Conservation (phyloP, 176 grass and related monocot species). For the Oryza meridionalis region DNA sequence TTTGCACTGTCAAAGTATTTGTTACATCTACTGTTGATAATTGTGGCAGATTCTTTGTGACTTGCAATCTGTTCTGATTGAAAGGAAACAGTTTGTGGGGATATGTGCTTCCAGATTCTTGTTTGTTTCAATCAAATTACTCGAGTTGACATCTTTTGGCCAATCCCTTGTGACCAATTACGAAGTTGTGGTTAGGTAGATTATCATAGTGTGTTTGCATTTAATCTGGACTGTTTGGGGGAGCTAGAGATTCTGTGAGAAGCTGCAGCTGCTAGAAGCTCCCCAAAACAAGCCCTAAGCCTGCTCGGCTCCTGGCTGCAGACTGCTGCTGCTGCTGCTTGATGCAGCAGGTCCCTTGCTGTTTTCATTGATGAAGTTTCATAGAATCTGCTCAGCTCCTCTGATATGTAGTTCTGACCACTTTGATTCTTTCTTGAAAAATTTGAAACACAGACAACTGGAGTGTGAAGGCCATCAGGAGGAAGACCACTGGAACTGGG, state of each 20-base stretch:
- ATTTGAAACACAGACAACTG: conserved; percentile 68
- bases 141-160: background rate
- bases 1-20: background rate
- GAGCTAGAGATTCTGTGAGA: too few species aligned
- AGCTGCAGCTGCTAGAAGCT: too few species aligned
- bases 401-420: background rate
- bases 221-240: too few species aligned
- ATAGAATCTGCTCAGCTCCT: background rate
- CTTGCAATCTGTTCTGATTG: background rate
- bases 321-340: too few species aligned
- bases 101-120: background rate
- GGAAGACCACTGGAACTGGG: conserved; percentile 84
- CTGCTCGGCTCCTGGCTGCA: too few species aligned
- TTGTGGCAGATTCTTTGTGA: background rate
- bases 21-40: background rate
- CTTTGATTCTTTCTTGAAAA: background rate
- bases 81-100: background rate
- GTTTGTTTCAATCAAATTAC: background rate
- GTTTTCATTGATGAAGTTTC: background rate
- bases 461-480: conserved; percentile 87
- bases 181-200: too few species aligned
- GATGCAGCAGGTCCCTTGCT: background rate
- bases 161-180: background rate
- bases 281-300: too few species aligned
- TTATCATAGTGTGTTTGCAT: background rate